Evolutionary conservation across 1,284 basidiomycete species (phyloP).

Genomic region (Fomitopsis betulina): DNA sequence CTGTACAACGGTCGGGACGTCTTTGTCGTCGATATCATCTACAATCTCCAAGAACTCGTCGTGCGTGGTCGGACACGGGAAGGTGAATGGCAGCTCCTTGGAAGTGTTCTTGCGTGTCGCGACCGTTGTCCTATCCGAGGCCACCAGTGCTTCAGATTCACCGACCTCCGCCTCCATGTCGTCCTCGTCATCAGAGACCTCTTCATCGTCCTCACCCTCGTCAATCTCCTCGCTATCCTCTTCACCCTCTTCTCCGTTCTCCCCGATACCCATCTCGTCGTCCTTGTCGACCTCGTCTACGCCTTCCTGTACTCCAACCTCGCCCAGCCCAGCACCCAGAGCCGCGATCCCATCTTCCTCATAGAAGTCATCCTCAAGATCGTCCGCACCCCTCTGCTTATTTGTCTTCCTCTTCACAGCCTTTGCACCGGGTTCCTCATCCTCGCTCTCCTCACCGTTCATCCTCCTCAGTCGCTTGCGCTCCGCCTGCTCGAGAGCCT

Average conservation of each 20-base stretch:
- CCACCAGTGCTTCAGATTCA: conserved; percentile 36
- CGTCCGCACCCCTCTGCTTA: conserved; percentile 65
- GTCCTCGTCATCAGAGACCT: conserved; percentile 24
- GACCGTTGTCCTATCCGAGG: conserved; percentile 14
- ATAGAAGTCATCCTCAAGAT: conserved; percentile 88
- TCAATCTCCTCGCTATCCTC: conserved; percentile 31
- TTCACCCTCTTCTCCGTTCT: conserved; percentile 29
- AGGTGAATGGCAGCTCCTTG: conserved; percentile 86
- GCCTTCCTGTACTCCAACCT: conserved; percentile 27
- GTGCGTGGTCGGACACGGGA: conserved; percentile 83
- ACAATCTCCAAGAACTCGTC: conserved; percentile 87
- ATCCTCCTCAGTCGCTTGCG: conserved; percentile 77
- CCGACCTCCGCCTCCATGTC: conserved; percentile 34
- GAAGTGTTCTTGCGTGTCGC: conserved; percentile 10
- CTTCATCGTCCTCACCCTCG: conserved; percentile 25
- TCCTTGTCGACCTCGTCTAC: conserved; percentile 36
- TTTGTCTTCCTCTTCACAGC: conserved; percentile 31
- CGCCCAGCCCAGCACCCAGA: conserved; percentile 48
- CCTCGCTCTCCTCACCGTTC: conserved; percentile 72
- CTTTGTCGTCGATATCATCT: conserved; percentile 61
- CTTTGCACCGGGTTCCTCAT: conserved; percentile 39
- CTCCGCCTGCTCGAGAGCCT: conserved; percentile 85
- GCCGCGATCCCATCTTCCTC: conserved; percentile 45
- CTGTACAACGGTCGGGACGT: conserved; percentile 82
- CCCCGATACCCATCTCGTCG: conserved; percentile 54